Evolutionary conservation across 2,329 filamentous ascomycete species (phyloP).

Genomic region (Zymoseptoria ardabiliae): DNA sequence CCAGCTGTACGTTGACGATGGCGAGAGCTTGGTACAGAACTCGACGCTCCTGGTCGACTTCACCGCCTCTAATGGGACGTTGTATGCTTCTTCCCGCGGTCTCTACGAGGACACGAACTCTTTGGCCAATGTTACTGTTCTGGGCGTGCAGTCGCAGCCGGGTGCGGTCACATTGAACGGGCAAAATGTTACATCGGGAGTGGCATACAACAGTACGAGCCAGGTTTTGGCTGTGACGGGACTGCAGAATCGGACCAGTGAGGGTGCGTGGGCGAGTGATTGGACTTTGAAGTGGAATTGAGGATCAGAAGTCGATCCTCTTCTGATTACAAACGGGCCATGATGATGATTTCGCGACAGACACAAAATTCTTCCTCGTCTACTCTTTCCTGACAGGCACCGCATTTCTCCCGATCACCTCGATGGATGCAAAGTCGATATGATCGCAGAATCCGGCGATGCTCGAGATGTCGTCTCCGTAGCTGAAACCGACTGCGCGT

Average conservation of each 20-base stretch:
- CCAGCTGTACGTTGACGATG: constrained; percentile 65
- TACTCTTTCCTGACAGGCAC: background rate
- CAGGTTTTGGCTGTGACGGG: constrained; percentile 46
- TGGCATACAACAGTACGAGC: constrained; percentile 44
- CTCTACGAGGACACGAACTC: constrained; percentile 50
- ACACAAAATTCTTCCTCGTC: background rate
- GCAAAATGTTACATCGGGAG: constrained; percentile 33
- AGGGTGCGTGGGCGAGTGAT: constrained; percentile 50
- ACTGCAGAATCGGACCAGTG: constrained; percentile 41
- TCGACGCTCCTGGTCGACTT: constrained; percentile 47
- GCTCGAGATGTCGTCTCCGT: background rate
- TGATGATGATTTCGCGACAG: background rate
- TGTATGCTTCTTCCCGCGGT: constrained; percentile 46
- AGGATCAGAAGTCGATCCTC: background rate
- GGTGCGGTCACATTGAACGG: constrained; percentile 49
- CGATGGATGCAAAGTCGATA: background rate
- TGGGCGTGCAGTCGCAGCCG: constrained; percentile 45
- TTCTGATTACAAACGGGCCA: background rate
- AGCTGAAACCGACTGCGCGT: background rate
- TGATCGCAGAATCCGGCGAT: background rate
- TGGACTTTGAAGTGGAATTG: constrained; percentile 51
- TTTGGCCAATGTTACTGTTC: constrained; percentile 55
- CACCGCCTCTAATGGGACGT: constrained; percentile 36
- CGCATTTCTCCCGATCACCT: background rate
- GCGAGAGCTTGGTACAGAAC: constrained; percentile 55